Evolutionary conservation across 164 flowering plant genomes (phyloP).

Genomic region (Vitis rupestris): DNA sequence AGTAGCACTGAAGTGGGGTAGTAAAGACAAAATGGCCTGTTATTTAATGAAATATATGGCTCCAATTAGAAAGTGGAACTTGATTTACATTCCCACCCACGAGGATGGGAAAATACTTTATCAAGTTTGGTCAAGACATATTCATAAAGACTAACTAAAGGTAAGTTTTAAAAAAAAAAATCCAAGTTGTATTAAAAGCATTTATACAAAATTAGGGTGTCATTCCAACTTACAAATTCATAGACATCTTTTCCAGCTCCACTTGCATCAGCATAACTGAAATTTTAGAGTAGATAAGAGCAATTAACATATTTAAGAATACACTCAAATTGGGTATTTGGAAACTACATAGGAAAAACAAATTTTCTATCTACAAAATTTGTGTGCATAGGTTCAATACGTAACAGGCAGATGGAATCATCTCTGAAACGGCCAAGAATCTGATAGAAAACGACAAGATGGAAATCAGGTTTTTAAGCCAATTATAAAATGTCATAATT

Average conservation of each 20-base stretch:
- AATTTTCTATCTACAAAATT: not conserved
- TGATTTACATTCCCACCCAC: not conserved
- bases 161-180: not conserved
- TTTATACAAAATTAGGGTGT: not conserved
- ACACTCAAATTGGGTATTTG: not conserved
- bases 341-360: not conserved
- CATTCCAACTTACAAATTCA: constrained; percentile 34
- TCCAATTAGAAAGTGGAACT: not conserved
- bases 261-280: constrained; percentile 41
- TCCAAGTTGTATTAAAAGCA: not conserved
- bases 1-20: not conserved
- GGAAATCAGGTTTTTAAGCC: not conserved
- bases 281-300: not conserved
- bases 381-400: not conserved
- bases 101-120: not conserved
- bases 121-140: not conserved
- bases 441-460: not conserved
- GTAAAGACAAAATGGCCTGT: not conserved
- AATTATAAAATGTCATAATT: no score
- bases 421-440: not conserved
- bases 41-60: not conserved
- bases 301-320: not conserved
- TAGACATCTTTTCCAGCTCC: constrained; percentile 43
- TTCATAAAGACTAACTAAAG: not conserved
- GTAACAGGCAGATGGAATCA: not conserved